Base-by-base conservation (phyloP, 208 protist genomes). In the Acanthamoeba triangularis region DNA sequence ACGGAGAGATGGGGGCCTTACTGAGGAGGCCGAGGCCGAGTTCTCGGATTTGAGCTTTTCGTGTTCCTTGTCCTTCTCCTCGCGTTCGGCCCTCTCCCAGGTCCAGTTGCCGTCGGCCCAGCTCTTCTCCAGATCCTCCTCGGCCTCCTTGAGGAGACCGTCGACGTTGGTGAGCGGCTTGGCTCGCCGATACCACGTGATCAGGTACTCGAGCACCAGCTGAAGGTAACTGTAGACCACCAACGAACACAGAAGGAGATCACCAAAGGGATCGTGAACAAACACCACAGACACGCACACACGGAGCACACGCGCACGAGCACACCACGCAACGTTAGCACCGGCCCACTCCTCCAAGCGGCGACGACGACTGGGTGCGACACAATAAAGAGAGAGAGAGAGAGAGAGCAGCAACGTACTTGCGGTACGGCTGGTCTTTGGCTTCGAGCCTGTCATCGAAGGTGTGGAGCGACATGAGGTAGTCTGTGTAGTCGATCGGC, bases 381-480 rank as follows among this genome's bases (percentile, higher is more conserved):
- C 28, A 47, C 16, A 82, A 28, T 35, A 82, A 5, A 4, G 5
- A 35, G 65, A 65, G 25, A 65, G 5, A 35, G 65, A 65, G 25
- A 65, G 5, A 10, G 6, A 87, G 78, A 1, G 44, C 6, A 10
- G 28, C 23, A n/a, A 65, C 61, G 63, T 25, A 93, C 87, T 76
- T 69, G 54, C 63, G 54, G 37, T 93, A 93, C 33, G 59, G 23
- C 63, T 56, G 87, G 87, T 93, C 87, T 41, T 93, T 93, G 59
- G 35, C 25, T 28, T 93, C 63, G 63, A 74, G 30, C 61, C 74
- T 76, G n/a, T 93, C 87, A 76, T 93, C 87, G n/a, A 93, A 93
- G 20, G 7, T n/a, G 87, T 93, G 44, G 11, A 93, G 28, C 20
- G 33, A 37, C 63, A 52, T 76, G 37, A 93, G 63, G 37, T 93